Percentiles rank a stretch among this genome's conserved stretches.
phyloP scores from a whole-genome alignment of 2,329 filamentous ascomycete genomes.

The Bipolaris bicolor region DNA sequence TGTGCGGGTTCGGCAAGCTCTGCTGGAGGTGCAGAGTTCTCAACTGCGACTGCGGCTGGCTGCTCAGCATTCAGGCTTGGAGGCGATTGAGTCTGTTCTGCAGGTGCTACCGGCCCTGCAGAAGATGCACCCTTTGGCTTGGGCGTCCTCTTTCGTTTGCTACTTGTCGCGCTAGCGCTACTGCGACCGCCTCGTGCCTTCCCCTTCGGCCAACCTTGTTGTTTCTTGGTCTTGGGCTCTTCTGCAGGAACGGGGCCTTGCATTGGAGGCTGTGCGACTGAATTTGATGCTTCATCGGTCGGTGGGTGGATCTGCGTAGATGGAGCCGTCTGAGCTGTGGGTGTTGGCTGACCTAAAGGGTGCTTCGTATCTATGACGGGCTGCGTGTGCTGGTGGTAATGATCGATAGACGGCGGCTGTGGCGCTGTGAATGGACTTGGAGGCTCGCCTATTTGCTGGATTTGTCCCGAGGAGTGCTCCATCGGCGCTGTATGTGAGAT shows the following conservation, averaged over 20 bases:
- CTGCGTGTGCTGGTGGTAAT: slow-evolving; percentile 19
- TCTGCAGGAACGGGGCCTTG: slow-evolving; percentile 24
- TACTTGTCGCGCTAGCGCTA: slow-evolving; percentile 34
- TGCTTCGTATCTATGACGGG: slow-evolving; percentile 24
- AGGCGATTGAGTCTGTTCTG: slow-evolving; percentile 44
- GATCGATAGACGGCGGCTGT: slow-evolving; percentile 10
- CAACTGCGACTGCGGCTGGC: slow-evolving; percentile 14
- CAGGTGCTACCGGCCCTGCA: slow-evolving; percentile 3
- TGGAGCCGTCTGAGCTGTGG: slow-evolving; percentile 14
- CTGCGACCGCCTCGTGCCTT: slow-evolving; percentile 52
- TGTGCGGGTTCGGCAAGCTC: slow-evolving; percentile 15
- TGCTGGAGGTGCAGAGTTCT: slow-evolving; percentile 11
- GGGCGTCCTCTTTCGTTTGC: slow-evolving; percentile 50
- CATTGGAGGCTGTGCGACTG: slow-evolving; percentile 18
- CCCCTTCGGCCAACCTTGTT: slow-evolving; percentile 55
- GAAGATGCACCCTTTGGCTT: slow-evolving; percentile 40
- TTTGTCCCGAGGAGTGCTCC: slow-evolving; percentile 14
- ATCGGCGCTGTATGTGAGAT: slow-evolving; percentile 26
- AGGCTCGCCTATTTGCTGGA: slow-evolving; percentile 15
- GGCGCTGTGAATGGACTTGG: slow-evolving; percentile 19
- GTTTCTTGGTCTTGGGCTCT: slow-evolving; percentile 44
- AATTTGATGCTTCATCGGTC: slow-evolving; percentile 41
- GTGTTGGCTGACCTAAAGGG: slow-evolving; percentile 16
- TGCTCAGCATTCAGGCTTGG: slow-evolving; percentile 41
- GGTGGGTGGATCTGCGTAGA: slow-evolving; percentile 50